Evolutionary conservation across 495 filamentous ascomycete genomes (phyloP), one percentile per base, ranked within the genome.

Genomic region (Chaetomium cochliodes): DNA sequence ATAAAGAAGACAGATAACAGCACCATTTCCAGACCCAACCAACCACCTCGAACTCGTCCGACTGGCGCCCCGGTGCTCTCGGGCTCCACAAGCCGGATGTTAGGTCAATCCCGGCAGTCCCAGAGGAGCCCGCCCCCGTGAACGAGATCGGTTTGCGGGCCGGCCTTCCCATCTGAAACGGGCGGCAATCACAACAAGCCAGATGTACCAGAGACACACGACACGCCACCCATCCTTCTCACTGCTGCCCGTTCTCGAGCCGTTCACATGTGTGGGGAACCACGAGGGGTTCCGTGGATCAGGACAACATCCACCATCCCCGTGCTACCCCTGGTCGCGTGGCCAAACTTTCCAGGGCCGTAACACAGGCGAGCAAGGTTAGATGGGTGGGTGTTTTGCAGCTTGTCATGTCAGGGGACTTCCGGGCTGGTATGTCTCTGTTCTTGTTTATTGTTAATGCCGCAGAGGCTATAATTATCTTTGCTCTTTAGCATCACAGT

Each of bases 321-420:
- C 61, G 25, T 63, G 41, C 30, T 49, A 16, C 18, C 44, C 20
- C 30, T 50, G 41, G 58, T 65, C 58, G 41, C 58, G 51, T 61
- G 64, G 58, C 64, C 64, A 55, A 30, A 41, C 3, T 30, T 42
- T 62, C 49, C 59, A 62, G 20, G 47, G 30, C 47, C n/a, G 47
- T 4, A 61, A 51, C 39, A 44, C 18, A 46, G 55, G 15, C 39
- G n/a, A 23, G 22, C 25, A 8, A 8, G 20, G n/a, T 26, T 11
- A 37, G 28, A 60, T 22, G 44, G 58, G 37, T 20, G 44, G 39
- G 51, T 13, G 9, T 44, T 60, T 53, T 44, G 26, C 47, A 25
- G 26, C 64, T 51, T 61, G 64, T 61, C 64, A 57, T 61, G 64
- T 65, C 64, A 65, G 56, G 51, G 53, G 64, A 65, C 51, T 44